phyloP scores from a whole-genome alignment of 805 yeast genomes.

The Nakazawaea peltata region DNA sequence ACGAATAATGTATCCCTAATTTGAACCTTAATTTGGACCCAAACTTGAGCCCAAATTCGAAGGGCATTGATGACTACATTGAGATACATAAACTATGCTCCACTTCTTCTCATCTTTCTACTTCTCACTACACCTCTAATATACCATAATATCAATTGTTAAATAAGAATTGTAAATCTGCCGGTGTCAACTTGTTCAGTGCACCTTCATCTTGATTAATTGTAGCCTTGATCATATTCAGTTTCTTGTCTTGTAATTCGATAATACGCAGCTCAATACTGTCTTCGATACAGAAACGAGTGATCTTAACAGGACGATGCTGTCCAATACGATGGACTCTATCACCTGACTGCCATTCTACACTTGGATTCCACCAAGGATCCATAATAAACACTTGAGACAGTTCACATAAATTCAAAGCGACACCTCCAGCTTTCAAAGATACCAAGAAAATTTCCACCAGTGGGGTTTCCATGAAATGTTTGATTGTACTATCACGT shows the following conservation, averaged over 20 bases:
- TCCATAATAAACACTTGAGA: conserved; percentile 93
- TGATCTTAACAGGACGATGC: conserved; percentile 85
- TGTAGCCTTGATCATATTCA: conserved; percentile 96
- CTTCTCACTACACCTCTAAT: no score
- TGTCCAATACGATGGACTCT: conserved; percentile 98
- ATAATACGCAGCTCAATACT: conserved; percentile 94
- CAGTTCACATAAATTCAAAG: conserved; percentile 92
- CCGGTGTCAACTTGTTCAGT: conserved; percentile 80
- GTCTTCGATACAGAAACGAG: conserved; percentile 91
- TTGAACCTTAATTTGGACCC: no score
- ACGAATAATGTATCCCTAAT: no score
- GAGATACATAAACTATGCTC: no score
- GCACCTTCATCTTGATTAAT: conserved; percentile 91
- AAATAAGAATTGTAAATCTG: conserved; percentile 90
- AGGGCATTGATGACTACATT: no score
- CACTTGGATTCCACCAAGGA: conserved; percentile 99
- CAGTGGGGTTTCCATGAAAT: conserved; percentile 86
- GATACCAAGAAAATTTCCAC: conserved; percentile 95
- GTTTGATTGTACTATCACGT: conserved; percentile 82
- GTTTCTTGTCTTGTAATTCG: conserved; percentile 94
- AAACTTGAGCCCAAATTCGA: no score
- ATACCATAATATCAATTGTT: conserved; percentile 60
- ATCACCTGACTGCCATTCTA: conserved; percentile 98
- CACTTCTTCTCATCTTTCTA: no score
- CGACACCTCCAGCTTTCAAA: conserved; percentile 98